Percentiles rank a stretch among this genome's conserved stretches.
Evolutionary conservation across 352 stramenopile species (phyloP).

Genomic region (Phytophthora pistaciae): DNA sequence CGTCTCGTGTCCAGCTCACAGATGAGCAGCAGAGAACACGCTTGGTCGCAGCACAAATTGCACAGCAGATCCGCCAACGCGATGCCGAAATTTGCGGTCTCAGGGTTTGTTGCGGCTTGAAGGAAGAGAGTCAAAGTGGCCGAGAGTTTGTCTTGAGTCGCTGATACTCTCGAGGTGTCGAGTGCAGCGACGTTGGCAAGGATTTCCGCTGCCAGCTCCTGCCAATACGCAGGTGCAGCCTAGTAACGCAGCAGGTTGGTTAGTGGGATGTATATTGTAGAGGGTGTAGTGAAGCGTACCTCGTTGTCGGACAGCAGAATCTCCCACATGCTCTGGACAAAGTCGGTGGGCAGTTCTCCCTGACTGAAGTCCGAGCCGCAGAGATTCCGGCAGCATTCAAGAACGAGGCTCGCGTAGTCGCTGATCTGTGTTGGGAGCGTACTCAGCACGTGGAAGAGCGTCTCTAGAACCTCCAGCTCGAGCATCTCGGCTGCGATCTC

Average conservation of each 20-base stretch:
- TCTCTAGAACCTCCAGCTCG: slow-evolving; percentile 35
- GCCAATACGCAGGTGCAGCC: slow-evolving; percentile 1
- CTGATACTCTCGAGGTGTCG: slow-evolving; percentile 11
- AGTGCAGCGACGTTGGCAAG: slow-evolving; percentile 49
- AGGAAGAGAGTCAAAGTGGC: slow-evolving; percentile 51
- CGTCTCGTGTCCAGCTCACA: slow-evolving; percentile 76
- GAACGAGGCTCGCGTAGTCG: slow-evolving; percentile 28
- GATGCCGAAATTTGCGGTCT: slow-evolving; percentile 37
- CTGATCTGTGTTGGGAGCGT: slow-evolving; percentile 29
- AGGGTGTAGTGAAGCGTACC: slow-evolving; percentile 1
- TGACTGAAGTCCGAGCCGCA: slow-evolving; percentile 32
- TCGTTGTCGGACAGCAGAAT: slow-evolving; percentile 29
- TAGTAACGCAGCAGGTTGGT: background rate
- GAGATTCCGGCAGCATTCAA: slow-evolving; percentile 69
- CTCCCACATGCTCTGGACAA: slow-evolving; percentile 39
- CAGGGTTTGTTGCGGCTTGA: background rate
- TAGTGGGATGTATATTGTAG: too few relatives aligned
- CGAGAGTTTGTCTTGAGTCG: slow-evolving; percentile 44
- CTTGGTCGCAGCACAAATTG: slow-evolving; percentile 66
- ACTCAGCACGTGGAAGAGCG: slow-evolving; percentile 43
- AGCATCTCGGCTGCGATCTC: slow-evolving; percentile 55
- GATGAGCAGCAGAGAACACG: slow-evolving; percentile 61
- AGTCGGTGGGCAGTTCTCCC: slow-evolving; percentile 20
- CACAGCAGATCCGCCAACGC: slow-evolving; percentile 63
- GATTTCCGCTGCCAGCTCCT: slow-evolving; percentile 52